Base-by-base conservation (phyloP, 768 basidiomycete species). In the Porphyrellus cyaneotinctus region DNA sequence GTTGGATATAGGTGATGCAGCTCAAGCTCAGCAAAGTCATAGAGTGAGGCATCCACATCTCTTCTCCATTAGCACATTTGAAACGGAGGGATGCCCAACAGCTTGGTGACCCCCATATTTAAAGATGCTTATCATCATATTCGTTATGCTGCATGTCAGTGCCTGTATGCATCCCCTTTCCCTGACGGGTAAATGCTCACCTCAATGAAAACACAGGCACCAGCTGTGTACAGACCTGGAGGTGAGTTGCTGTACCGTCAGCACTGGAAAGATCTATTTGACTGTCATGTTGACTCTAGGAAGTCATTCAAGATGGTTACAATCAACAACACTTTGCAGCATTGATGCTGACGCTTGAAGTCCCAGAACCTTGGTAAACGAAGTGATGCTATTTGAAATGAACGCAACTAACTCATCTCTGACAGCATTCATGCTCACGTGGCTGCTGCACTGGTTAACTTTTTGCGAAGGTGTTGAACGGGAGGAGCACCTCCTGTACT, bases 171-270 rank as follows among this genome's bases (percentile, higher is more conserved):
- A 70, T 26, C n/a, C 14, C 23, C 23, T 47, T 51, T 22, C n/a
- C 52, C 32, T 18, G 7, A 35, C 13, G 44, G 24, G 8, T 32
- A 11, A 18, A 46, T 13, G 32, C 43, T 56, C 41, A 58, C 35
- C 10, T 28, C 28, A 33, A 41, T 6, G 26, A 43, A 33, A 18
- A 32, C 45, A 11, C 58, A 90, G 91, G 43, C 91, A 92, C 0
- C 92, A 94, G 64, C 73, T 95, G 5, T 93, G 92, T 64, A 91
- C 89, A 5, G 92, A 95, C 71, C 75, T 93, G 39, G 90, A 91
- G 73, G 89, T 88, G 65, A 44, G 74, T n/a, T 59, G 23, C 26
- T 12, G 17, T 20, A 28, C 18, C 17, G 28, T 30, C 30, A 7
- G 6, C 18, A 5, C 9, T n/a, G 15, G 7, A 6, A 12, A 20